These are phyloP conservation scores for Beauveria brongniartii DNA, from an alignment of 2,329 filamentous ascomycete species.

Conservation along the genomic window DNA sequence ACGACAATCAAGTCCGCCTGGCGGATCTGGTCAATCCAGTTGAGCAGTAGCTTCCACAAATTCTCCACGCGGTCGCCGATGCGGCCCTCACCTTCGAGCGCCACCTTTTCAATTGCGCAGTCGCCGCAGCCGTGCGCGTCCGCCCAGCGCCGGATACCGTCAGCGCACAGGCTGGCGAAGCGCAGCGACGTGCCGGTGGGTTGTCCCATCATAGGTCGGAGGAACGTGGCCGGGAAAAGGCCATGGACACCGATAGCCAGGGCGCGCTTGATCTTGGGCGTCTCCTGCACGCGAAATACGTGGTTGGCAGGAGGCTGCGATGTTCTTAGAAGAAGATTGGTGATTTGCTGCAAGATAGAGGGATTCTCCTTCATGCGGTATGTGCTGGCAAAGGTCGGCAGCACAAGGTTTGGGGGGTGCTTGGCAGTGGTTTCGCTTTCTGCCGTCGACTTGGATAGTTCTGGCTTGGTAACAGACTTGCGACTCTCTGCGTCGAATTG, in stretches of 20 bases:
- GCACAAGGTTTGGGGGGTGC: constrained; percentile 50
- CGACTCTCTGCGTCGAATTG: constrained; percentile 15
- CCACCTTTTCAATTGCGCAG: constrained; percentile 84
- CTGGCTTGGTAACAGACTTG: constrained; percentile 15
- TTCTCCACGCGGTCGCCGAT: constrained; percentile 85
- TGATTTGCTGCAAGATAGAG: constrained; percentile 61
- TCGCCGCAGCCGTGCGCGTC: constrained; percentile 64
- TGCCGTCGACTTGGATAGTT: constrained; percentile 21
- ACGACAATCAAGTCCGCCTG: constrained; percentile 82
- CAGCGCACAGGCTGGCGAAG: constrained; percentile 80
- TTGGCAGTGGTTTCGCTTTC: constrained; percentile 39
- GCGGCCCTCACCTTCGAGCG: constrained; percentile 88
- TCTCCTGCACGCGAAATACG: constrained; percentile 61
- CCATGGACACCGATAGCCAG: constrained; percentile 93
- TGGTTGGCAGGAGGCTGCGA: constrained; percentile 56
- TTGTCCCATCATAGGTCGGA: constrained; percentile 87
- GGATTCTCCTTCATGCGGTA: constrained; percentile 61
- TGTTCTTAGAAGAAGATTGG: constrained; percentile 47
- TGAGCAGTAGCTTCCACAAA: constrained; percentile 87
- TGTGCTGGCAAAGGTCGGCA: constrained; percentile 62
- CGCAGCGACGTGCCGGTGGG: constrained; percentile 92
- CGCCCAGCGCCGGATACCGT: constrained; percentile 77
- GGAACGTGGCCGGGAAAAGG: constrained; percentile 77
- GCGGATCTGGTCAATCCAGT: constrained; percentile 88
- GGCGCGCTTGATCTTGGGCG: constrained; percentile 71